Evolutionary conservation across 148 eudicot species (phyloP).

Genomic region (Amaranthus hypochondriacus): DNA sequence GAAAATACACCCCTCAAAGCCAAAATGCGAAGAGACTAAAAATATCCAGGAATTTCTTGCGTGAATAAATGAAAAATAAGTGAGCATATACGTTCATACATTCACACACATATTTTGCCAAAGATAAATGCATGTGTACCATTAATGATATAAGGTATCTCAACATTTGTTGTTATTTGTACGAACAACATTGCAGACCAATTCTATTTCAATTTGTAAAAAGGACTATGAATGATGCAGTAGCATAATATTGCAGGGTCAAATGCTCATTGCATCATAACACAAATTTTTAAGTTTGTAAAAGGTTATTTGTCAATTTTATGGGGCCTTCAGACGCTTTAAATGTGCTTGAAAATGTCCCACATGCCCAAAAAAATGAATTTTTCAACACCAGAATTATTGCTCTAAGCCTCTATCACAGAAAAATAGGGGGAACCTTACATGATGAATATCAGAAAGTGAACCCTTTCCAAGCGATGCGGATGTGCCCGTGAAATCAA

Average conservation of each 20-base stretch:
- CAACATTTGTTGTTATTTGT: not conserved
- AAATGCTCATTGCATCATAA: not conserved
- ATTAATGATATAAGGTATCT: not conserved
- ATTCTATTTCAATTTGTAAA: not conserved
- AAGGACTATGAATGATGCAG: not conserved
- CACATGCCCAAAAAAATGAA: not conserved
- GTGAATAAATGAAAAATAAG: not conserved
- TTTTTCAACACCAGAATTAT: not conserved
- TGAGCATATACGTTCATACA: not conserved
- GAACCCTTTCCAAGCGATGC: constrained; percentile 93
- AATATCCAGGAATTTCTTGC: not conserved
- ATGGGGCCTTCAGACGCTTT: not conserved
- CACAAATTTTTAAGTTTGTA: not conserved
- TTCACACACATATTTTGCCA: not conserved
- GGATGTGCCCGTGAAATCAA: constrained; percentile 94
- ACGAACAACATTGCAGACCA: not conserved
- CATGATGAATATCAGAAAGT: constrained; percentile 88
- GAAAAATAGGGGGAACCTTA: constrained; percentile 26
- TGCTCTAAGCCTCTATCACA: not conserved
- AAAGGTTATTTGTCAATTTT: not conserved
- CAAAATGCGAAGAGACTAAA: not conserved
- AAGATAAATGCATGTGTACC: not conserved
- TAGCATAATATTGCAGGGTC: not conserved
- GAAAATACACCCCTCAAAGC: not conserved
- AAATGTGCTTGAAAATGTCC: not conserved